Evolutionary conservation across 768 basidiomycete species (phyloP).

Genomic region (Tricholoma matsutake): DNA sequence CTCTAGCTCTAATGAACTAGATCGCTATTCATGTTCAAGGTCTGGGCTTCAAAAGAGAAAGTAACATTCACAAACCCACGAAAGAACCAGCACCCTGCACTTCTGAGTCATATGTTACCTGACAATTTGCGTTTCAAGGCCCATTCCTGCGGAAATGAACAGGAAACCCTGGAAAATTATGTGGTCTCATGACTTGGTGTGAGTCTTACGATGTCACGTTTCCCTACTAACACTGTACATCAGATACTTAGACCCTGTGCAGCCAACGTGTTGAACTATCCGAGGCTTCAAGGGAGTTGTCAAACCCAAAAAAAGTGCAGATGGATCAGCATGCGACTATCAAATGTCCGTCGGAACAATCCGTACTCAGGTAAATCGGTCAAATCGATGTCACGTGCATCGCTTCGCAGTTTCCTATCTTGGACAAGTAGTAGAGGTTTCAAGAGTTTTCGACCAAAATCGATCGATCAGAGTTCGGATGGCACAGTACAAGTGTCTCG

Average conservation of each 20-base stretch:
- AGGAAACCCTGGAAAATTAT: neutral
- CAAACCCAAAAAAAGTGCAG: neutral
- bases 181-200: neutral
- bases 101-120: too few species aligned
- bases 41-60: neutral
- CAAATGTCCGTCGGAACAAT: neutral
- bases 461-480: slow-evolving; percentile 36
- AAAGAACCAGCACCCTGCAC: neutral
- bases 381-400: slow-evolving; percentile 18
- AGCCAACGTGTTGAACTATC: neutral
- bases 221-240: neutral
- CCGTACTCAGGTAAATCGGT: slow-evolving; percentile 3
- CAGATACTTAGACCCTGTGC: neutral
- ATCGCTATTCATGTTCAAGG: too few species aligned
- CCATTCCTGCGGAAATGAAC: neutral
- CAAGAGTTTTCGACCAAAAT: slow-evolving; percentile 15
- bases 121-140: too few species aligned
- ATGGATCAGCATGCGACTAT: neutral
- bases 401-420: slow-evolving; percentile 18
- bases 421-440: slow-evolving; percentile 18
- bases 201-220: neutral
- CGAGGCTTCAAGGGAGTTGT: neutral
- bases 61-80: neutral
- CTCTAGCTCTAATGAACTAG: neutral
- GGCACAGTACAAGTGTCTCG: slow-evolving; percentile 23